Base-by-base conservation (phyloP, 75 land plant genomes). In the Chamaecyparis obtusa region DNA sequence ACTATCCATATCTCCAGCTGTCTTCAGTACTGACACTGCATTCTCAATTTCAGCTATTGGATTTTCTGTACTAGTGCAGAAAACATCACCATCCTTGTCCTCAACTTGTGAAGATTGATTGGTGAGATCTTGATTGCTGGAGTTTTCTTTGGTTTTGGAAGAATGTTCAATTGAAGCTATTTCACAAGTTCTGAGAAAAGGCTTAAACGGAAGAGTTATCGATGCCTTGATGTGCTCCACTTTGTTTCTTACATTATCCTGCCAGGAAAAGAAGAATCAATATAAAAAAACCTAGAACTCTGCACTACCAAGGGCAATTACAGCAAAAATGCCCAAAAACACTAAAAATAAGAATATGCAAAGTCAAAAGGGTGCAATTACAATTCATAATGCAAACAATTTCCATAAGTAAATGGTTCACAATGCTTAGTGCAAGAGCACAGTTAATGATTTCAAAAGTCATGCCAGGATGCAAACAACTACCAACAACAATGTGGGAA, bases 141-240 rank as follows among this genome's bases (percentile, higher is more conserved):
- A 83, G 3, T n/a, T 24, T 78, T 78, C 83, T 81, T n/a, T 46
- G 46, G 54, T 44, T 43, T 81, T 81, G 24, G 32, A 51, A 44
- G 83, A 43, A 81, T 81, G 51, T 27, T 81, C 32, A 81, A n/a
- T 81, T 21, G 51, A 46, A 81, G 24, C 11, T 27, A 81, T 8
- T 81, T 81, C 83, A 44, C 54, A n/a, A 81, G 83, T 3, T 6
- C 89, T 85, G 0, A 72, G 83, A 75, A 94, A 91, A 55, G 90
- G 87, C 75, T 88, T 86, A 46, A 94, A 94, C n/a, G 95, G 94
- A 54, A 94, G 93, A 7, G 77, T 71, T 36, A 94, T 93, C 3
- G 93, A 86, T 7, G 93, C 89, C 86, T 91, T 94, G 24, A 94
- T 94, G 76, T 94, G 90, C 88, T 92, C 93, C 86, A 93, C 78